Conservation (phyloP, 768 basidiomycete species). For the Boletellus ananas region DNA sequence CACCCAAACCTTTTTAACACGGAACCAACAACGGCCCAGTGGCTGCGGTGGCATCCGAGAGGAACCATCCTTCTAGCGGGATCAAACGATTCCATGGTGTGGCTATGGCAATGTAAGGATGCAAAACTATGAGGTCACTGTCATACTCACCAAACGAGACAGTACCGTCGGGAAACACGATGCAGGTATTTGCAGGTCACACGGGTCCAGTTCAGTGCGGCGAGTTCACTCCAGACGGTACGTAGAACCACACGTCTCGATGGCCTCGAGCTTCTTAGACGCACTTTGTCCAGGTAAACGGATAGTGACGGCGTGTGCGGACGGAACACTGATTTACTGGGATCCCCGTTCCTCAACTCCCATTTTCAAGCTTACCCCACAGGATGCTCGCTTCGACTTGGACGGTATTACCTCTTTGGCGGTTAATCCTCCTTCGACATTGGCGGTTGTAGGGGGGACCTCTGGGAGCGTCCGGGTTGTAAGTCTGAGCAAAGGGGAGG, state of each 20-base stretch:
- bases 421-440: slow-evolving; percentile 78
- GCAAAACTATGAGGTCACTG: background rate
- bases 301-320: slow-evolving; percentile 81
- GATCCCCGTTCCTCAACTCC: slow-evolving; percentile 80
- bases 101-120: slow-evolving; percentile 94
- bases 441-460: slow-evolving; percentile 89
- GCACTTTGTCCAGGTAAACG: slow-evolving; percentile 58
- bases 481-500: slow-evolving; percentile 81
- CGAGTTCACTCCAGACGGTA: slow-evolving; percentile 88
- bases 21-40: slow-evolving; percentile 45
- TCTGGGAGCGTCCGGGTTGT: slow-evolving; percentile 84
- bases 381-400: slow-evolving; percentile 72
- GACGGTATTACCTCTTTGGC: slow-evolving; percentile 85
- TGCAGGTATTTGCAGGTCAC: slow-evolving; percentile 96
- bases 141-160: slow-evolving; percentile 7
- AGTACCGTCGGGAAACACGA: slow-evolving; percentile 94
- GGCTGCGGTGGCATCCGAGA: slow-evolving; percentile 95
- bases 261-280: slow-evolving; percentile 2
- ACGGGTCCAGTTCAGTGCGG: slow-evolving; percentile 80
- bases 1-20: background rate
- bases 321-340: slow-evolving; percentile 84
- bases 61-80: slow-evolving; percentile 86
- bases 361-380: slow-evolving; percentile 71
- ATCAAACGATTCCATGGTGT: slow-evolving; percentile 88
- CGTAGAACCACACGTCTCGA: background rate